Evolutionary conservation across 1,284 basidiomycete genomes (phyloP), one percentile per base, ranked within the genome.

Genomic region (Caloboletus inedulis): DNA sequence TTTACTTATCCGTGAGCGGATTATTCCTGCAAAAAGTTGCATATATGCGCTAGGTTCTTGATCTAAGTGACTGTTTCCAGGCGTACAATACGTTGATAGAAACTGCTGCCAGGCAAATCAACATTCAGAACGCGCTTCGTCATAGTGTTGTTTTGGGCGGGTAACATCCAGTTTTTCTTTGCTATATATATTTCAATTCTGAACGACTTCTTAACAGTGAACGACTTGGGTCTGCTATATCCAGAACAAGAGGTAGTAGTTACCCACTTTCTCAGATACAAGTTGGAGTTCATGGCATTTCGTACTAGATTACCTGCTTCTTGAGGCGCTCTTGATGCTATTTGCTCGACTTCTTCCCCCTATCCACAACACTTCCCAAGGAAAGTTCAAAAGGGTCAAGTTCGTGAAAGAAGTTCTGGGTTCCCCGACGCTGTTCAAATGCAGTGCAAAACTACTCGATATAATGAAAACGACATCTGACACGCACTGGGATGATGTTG

Each of bases 271-370:
- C 21, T 46, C 29, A 10, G 29, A 36, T 30, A 34, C 12, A 18
- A n/a, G n/a, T 16, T 18, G 6, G 13, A 47, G 9, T 18, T 54
- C 16, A 66, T 49, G 8, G 36, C 31, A 7, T 39, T 41, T 43
- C 27, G 12, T 29, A 30, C 35, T 49, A 86, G 84, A 81, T 54
- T 84, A 77, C 59, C 66, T 84, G 14, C 73, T 75, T 18, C 65
- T 84, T 25, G 84, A 86, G 60, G 71, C 75, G 19, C 72, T 86
- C 9, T 64, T 86, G 29, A 75, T 78, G 49, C 59, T 87, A 3
- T 76, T 86, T 58, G 82, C 77, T 25, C 74, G 76, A 30, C 62
- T 84, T 13, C 64, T 85, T 23, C 83, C 82, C n/a, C 66, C 77
- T 7, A 65, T 70, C 2, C 68, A 73, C 30, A 61, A 64, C 23